Conservation (phyloP, 108 stramenopile species). For the Nitzschia palea region DNA sequence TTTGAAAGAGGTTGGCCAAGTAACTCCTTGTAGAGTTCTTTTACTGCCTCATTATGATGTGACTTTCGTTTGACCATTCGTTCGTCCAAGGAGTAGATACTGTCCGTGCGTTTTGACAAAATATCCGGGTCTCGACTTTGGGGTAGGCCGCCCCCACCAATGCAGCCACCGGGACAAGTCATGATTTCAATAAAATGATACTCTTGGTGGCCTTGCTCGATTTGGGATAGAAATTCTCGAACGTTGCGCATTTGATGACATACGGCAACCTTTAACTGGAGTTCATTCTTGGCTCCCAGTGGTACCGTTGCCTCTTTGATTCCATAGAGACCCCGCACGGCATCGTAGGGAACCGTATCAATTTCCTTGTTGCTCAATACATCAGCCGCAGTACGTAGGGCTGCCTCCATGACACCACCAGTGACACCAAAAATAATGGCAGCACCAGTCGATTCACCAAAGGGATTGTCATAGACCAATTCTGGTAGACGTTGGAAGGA, state of each 20-base stretch:
- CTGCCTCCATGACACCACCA: conserved; percentile 66
- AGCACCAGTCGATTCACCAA: conserved; percentile 56
- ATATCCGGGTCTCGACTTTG: conserved; percentile 45
- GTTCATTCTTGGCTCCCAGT: conserved; percentile 13
- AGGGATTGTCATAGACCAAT: conserved; percentile 48
- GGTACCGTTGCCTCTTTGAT: conserved; percentile 43
- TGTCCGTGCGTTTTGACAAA: conserved; percentile 37
- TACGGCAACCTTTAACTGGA: conserved; percentile 33
- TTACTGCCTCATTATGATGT: conserved; percentile 44
- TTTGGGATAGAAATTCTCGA: conserved; percentile 31
- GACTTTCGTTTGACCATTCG: conserved; percentile 29
- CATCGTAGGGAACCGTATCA: conserved; percentile 23
- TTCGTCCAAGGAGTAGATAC: conserved; percentile 41
- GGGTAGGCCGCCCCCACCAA: conserved; percentile 57
- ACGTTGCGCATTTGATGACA: conserved; percentile 43
- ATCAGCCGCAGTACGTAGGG: conserved; percentile 50
- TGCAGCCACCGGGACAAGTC: conserved; percentile 56
- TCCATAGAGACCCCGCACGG: conserved; percentile 35
- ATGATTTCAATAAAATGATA: conserved; percentile 56
- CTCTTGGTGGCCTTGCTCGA: conserved; percentile 33
- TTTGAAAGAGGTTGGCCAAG: conserved; percentile 37
- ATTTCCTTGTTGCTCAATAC: conserved; percentile 29
- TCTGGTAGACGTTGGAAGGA: conserved; percentile 10
- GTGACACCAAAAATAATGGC: conserved; percentile 52
- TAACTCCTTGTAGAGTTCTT: conserved; percentile 38